Conservation (phyloP, 2,329 filamentous ascomycete species). For the Sporothrix protearum region DNA sequence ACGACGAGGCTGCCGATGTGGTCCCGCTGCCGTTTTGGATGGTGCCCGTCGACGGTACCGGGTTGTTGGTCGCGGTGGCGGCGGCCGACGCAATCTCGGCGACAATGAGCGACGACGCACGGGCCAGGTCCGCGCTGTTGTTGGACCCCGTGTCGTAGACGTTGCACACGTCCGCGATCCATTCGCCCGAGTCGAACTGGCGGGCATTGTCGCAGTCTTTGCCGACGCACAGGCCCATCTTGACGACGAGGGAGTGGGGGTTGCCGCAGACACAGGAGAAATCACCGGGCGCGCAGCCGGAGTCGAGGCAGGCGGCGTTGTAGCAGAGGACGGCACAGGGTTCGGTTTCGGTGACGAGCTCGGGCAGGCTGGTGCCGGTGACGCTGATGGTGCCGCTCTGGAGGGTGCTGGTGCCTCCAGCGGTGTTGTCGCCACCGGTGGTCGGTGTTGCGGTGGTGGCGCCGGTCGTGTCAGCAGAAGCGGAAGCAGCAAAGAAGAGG, state of each 20-base stretch:
- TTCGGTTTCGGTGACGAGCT: conserved; percentile 25
- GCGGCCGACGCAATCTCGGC: conserved; percentile 24
- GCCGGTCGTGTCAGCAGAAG: not conserved
- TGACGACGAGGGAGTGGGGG: conserved; percentile 29
- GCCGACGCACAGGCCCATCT: conserved; percentile 29
- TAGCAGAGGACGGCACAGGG: conserved; percentile 28
- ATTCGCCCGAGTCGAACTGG: conserved; percentile 26
- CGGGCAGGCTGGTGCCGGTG: conserved; percentile 26
- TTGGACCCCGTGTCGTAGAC: conserved; percentile 16
- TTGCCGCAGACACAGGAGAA: conserved; percentile 29
- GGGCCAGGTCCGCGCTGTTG: conserved; percentile 18
- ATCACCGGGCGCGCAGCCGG: conserved; percentile 25
- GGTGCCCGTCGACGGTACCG: conserved; percentile 19
- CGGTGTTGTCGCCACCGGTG: not conserved
- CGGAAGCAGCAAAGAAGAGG: conserved; percentile 2
- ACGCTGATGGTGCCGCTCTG: conserved; percentile 14
- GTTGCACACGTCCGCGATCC: conserved; percentile 27
- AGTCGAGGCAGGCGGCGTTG: conserved; percentile 26
- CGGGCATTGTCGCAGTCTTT: conserved; percentile 24
- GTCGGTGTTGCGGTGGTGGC: not conserved
- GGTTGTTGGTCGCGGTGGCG: conserved; percentile 28
- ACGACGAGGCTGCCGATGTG: not conserved
- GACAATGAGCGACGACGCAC: conserved; percentile 22
- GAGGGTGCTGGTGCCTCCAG: not conserved
- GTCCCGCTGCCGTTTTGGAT: conserved; percentile 1